Evolutionary conservation across 495 filamentous ascomycete species (phyloP).

Genomic region (Pyrenula massariospora): DNA sequence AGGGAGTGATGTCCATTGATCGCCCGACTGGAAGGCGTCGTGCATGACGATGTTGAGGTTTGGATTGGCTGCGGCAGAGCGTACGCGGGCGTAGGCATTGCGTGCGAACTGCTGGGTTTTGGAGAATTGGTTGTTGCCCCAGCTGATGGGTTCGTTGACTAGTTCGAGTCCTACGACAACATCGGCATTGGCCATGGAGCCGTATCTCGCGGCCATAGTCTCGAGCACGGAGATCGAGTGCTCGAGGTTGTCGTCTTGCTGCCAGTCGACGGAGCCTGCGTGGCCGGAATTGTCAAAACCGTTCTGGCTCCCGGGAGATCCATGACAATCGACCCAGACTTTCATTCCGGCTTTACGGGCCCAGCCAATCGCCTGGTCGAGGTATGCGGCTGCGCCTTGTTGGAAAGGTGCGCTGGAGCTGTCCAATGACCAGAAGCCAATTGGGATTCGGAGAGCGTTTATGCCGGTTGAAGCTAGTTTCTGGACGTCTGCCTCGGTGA

Average conservation of each 20-base stretch:
- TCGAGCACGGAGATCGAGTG: constrained; percentile 46
- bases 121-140: constrained; percentile 32
- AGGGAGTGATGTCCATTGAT: constrained; percentile 22
- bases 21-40: constrained; percentile 47
- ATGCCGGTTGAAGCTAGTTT: constrained; percentile 53
- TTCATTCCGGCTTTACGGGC: constrained; percentile 49
- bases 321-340: constrained; percentile 61
- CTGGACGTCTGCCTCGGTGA: constrained; percentile 55
- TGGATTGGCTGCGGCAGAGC: constrained; percentile 22
- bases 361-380: constrained; percentile 59
- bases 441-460: constrained; percentile 68
- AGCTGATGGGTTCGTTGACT: constrained; percentile 52
- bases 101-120: constrained; percentile 51
- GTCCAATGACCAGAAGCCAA: constrained; percentile 75
- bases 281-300: constrained; percentile 70
- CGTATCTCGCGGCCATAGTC: constrained; percentile 47
- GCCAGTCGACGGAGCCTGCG: constrained; percentile 53
- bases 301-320: constrained; percentile 68
- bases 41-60: constrained; percentile 50
- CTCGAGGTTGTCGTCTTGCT: constrained; percentile 39
- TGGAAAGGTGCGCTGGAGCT: constrained; percentile 41
- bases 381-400: constrained; percentile 52
- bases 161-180: constrained; percentile 61
- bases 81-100: constrained; percentile 44
- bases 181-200: constrained; percentile 33